Conservation (phyloP, 805 yeast genomes). For the Yamadazyma nakazawae region DNA sequence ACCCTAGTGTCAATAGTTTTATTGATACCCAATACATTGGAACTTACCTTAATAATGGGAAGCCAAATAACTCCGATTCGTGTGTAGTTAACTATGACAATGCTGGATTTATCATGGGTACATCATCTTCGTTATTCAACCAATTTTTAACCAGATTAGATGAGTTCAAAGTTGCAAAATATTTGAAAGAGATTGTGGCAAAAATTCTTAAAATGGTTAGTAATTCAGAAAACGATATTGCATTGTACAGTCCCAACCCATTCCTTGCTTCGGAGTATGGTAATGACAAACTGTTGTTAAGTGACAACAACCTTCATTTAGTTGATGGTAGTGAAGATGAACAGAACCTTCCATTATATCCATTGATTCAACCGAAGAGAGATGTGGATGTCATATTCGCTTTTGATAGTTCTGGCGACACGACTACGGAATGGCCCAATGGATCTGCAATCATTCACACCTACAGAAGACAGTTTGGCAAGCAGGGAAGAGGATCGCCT, state of each 20-base stretch:
- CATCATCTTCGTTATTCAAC: slow-evolving; percentile 38
- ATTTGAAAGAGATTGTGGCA: slow-evolving; percentile 22
- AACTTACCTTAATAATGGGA: slow-evolving; percentile 22
- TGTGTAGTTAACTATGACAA: slow-evolving; percentile 35
- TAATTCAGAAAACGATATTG: slow-evolving; percentile 31
- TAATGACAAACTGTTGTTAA: slow-evolving; percentile 16
- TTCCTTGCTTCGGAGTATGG: slow-evolving; percentile 24
- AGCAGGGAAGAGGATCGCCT: slow-evolving; percentile 55
- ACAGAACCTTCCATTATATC: slow-evolving; percentile 41
- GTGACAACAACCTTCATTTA: slow-evolving; percentile 30
- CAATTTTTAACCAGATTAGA: slow-evolving; percentile 20
- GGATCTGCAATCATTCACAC: slow-evolving; percentile 38
- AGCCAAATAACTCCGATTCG: slow-evolving; percentile 9
- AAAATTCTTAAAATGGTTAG: slow-evolving; percentile 24
- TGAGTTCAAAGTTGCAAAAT: slow-evolving; percentile 19
- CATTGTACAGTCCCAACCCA: slow-evolving; percentile 41
- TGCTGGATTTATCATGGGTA: slow-evolving; percentile 40
- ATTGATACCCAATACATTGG: slow-evolving; percentile 30
- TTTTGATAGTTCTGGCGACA: slow-evolving; percentile 41
- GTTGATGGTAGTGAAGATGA: slow-evolving; percentile 45
- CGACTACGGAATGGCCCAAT: slow-evolving; percentile 39
- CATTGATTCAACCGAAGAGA: slow-evolving; percentile 36
- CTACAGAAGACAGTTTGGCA: slow-evolving; percentile 31
- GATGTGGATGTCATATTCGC: slow-evolving; percentile 41
- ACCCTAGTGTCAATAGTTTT: slow-evolving; percentile 32